Base-by-base conservation (phyloP, 495 filamentous ascomycete species). In the Venustampulla echinocandica region DNA sequence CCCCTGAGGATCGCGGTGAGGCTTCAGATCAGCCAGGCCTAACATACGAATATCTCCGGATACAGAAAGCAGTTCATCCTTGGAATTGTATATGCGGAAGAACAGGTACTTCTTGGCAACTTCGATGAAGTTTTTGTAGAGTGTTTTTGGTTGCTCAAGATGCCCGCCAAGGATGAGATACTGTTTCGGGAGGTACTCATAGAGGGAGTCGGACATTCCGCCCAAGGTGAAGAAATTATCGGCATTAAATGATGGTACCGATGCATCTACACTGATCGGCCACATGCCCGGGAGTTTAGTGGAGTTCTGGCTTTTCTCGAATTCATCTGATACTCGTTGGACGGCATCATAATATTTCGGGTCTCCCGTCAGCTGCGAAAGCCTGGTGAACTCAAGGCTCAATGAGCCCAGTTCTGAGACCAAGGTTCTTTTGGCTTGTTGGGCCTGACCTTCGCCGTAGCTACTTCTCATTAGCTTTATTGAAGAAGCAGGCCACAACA, bases 261-360 rank as follows among this genome's bases (percentile, higher is more conserved):
- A 41, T 46, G 85, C 85, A 56, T 93, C 85, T 11, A 95, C 65
- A 22, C 66, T 70, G 11, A 76, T 64, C 2, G 90, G 90, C 87
- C 87, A 96, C 61, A 96, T 64, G 0, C 90, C 90, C 4, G 89
- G 87, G 22, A 93, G 64, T 19, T 68, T 74, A 0, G 87, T 93
- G 20, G 52, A 53, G 41, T 64, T 56, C 64, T 96, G 90, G 39
- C 75, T 76, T 19, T 69, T 67, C 49, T 85, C 83, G 30, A 96
- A 74, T 30, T 81, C 77, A 46, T 93, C 76, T 36, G 83, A 87
- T 27, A 96, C 82, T 3, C 84, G 76, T 19, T 85, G 78, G 47
- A 94, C 71, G 2, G 88, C 90, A 66, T 95, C 90, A 55, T 93
- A 96, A 64, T 95, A 96, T 54, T 86, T 94, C 30, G 77, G 64